Base-by-base conservation (phyloP, 495 filamentous ascomycete genomes). In the Penicillium antarcticum region DNA sequence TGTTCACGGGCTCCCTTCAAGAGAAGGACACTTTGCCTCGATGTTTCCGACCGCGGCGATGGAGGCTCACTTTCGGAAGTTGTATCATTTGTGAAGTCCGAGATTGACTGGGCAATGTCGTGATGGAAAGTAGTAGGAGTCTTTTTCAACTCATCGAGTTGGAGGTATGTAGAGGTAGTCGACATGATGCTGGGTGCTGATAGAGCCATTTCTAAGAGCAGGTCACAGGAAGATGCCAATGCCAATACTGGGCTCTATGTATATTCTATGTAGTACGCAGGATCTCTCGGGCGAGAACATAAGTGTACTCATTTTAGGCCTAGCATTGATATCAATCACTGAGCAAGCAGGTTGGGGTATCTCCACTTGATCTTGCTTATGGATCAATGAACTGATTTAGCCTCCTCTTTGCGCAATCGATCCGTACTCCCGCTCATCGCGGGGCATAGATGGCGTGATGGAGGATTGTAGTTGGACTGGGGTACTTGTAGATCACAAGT, bases 361-460 rank as follows among this genome's bases (percentile, higher is more conserved):
- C 48, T 60, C 59, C 62, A 53, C 58, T 35, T 4, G 18, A 48
- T 52, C 44, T 37, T 34, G 46, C 18, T 26, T 40, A 29, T 35
- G 18, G n/a, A 44, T 18, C 17, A 37, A 39, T 37, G 31, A 35
- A 51, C 50, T 41, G 37, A 54, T 55, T 18, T 29, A 38, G 19
- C 41, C 53, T 44, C 51, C 33, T 12, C 40, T 48, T 47, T 51
- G 39, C 47, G 47, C 34, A 37, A 42, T 52, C 10, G 37, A 42
- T 41, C 39, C 23, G 26, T 52, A 29, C 40, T 17, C n/a, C 19
- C 33, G 68, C 65, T 59, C 60, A 70, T 65, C 56, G 68, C 67
- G 70, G 70, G 67, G 68, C 55, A 48, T 12, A 26, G 36, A 73
- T 73, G 67, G 58, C 68, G 70, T 72, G 70, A 67, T 70, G 45